These are phyloP conservation scores for Trichoderma sp. DNA, from an alignment of 2,329 filamentous ascomycete genomes.

Conservation along the genomic window DNA sequence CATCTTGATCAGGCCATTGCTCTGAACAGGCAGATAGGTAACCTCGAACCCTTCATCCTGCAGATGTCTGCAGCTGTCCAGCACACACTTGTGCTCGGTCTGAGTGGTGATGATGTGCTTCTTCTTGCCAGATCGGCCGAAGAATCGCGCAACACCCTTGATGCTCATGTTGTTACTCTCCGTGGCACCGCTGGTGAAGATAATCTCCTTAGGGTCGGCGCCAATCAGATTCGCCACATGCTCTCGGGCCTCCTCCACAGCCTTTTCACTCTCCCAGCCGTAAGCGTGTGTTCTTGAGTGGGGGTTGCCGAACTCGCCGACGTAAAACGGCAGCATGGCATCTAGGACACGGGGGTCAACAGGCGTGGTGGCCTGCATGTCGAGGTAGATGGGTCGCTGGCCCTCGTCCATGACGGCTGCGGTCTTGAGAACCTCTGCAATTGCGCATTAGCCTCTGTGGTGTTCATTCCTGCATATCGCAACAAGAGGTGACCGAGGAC, in stretches of 20 bases:
- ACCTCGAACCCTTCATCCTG: slow-evolving; percentile 96
- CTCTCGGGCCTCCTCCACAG: slow-evolving; percentile 79
- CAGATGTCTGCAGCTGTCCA: slow-evolving; percentile 94
- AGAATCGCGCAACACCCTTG: slow-evolving; percentile 96
- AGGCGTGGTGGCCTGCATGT: slow-evolving; percentile 97
- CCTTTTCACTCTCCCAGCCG: slow-evolving; percentile 97
- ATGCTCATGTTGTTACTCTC: slow-evolving; percentile 99
- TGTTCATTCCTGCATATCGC: neutral
- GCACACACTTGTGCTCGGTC: slow-evolving; percentile 98
- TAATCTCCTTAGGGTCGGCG: slow-evolving; percentile 95
- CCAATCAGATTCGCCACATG: slow-evolving; percentile 86
- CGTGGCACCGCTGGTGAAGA: slow-evolving; percentile 96
- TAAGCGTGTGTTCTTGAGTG: slow-evolving; percentile 97
- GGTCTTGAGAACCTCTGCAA: slow-evolving; percentile 75
- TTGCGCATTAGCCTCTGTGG: slow-evolving; percentile 15
- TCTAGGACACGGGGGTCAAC: slow-evolving; percentile 93
- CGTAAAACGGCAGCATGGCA: slow-evolving; percentile 93
- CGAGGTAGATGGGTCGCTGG: slow-evolving; percentile 90
- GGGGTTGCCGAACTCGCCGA: slow-evolving; percentile 92
- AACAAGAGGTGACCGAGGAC: slow-evolving; percentile 11
- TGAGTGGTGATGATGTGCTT: slow-evolving; percentile 97
- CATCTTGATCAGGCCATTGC: slow-evolving; percentile 81
- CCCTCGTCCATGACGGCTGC: slow-evolving; percentile 92
- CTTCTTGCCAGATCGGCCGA: slow-evolving; percentile 90
- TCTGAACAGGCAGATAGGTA: slow-evolving; percentile 91